Evolutionary conservation across 352 stramenopile genomes (phyloP).

Genomic region (Sclerospora graminicola): DNA sequence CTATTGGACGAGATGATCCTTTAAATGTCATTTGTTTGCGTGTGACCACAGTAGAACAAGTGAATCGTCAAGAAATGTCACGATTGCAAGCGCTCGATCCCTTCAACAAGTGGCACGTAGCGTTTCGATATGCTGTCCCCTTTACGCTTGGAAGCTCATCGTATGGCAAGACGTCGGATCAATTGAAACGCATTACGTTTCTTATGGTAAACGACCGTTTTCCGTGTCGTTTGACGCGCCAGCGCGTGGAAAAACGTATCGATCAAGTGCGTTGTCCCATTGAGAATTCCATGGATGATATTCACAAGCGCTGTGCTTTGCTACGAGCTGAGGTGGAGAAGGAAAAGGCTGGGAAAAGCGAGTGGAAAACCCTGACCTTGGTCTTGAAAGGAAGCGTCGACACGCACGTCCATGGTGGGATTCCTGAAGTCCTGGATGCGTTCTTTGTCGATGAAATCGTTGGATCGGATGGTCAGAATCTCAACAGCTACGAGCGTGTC

Average conservation of each 20-base stretch:
- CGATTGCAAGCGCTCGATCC: too few relatives aligned
- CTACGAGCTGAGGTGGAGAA: slow-evolving; percentile 50
- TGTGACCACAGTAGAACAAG: slow-evolving; percentile 30
- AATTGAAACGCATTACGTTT: slow-evolving; percentile 60
- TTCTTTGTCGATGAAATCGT: too few relatives aligned
- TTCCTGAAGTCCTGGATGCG: too few relatives aligned
- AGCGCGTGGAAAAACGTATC: slow-evolving; percentile 24
- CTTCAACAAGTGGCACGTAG: too few relatives aligned
- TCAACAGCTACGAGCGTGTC: slow-evolving; percentile 22
- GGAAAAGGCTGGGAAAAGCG: too few relatives aligned
- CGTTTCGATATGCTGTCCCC: too few relatives aligned
- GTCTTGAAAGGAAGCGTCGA: too few relatives aligned
- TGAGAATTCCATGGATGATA: slow-evolving; percentile 70
- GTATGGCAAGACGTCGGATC: slow-evolving; percentile 49
- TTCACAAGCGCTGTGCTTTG: slow-evolving; percentile 45
- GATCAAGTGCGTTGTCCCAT: slow-evolving; percentile 55
- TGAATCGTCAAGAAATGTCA: slow-evolving; percentile 7
- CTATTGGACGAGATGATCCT: slow-evolving; percentile 26
- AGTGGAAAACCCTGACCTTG: too few relatives aligned
- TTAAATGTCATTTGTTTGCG: slow-evolving; percentile 55
- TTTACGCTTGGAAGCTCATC: slow-evolving; percentile 30
- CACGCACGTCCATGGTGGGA: too few relatives aligned
- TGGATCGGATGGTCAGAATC: slow-evolving; percentile 14
- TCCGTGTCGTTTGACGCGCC: slow-evolving; percentile 38
- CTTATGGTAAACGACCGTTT: slow-evolving; percentile 36